phyloP scores from a whole-genome alignment of 495 filamentous ascomycete species.

The Elasticomyces elasticus region DNA sequence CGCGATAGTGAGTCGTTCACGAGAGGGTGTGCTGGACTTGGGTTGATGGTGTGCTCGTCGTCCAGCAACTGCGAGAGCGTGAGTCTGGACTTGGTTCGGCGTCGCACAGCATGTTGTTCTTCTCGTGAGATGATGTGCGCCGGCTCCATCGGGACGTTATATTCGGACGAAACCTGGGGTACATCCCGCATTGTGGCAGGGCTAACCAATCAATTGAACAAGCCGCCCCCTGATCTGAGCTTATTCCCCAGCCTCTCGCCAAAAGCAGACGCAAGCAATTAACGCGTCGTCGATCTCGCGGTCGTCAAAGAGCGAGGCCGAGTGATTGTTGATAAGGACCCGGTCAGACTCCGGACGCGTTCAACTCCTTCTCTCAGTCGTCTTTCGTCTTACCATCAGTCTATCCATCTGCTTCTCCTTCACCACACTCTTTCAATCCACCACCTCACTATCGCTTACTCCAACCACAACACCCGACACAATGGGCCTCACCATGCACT shows the following conservation, averaged over 20 bases:
- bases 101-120: too few relatives aligned
- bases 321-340: conserved; percentile 6
- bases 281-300: conserved; percentile 10
- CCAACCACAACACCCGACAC: not conserved
- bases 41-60: too few relatives aligned
- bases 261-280: not conserved
- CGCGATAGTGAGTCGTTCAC: too few relatives aligned
- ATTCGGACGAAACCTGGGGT: too few relatives aligned
- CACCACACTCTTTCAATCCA: not conserved
- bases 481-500: conserved; percentile 2
- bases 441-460: not conserved
- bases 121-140: too few relatives aligned
- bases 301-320: conserved; percentile 12
- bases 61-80: too few relatives aligned
- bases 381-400: not conserved
- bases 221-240: too few relatives aligned
- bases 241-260: conserved; percentile 1
- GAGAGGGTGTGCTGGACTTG: too few relatives aligned
- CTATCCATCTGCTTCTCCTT: not conserved
- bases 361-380: not conserved
- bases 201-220: too few relatives aligned
- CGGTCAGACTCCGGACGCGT: not conserved
- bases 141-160: too few relatives aligned
- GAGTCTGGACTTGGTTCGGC: too few relatives aligned
- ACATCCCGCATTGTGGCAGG: too few relatives aligned